Evolutionary conservation across 352 stramenopile species (phyloP).

Genomic region (Phytophthora megakarya): DNA sequence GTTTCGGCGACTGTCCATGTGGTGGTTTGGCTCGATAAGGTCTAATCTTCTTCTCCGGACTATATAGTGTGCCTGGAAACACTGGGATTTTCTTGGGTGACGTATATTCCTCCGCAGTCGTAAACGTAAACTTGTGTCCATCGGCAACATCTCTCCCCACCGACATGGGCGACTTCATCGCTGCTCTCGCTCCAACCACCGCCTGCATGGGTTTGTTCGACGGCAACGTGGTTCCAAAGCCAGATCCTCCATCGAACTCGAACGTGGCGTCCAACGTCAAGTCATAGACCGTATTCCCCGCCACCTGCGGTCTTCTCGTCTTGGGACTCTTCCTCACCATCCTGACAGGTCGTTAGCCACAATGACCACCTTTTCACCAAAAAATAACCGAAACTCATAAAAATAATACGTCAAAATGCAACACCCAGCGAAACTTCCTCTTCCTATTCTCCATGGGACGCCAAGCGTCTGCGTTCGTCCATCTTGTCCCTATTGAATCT

Average conservation of each 20-base stretch:
- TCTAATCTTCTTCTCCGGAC: slow-evolving; percentile 45
- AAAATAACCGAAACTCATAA: slow-evolving; percentile 18
- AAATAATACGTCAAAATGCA: background rate
- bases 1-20: slow-evolving; percentile 17
- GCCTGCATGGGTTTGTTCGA: slow-evolving; percentile 66
- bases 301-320: background rate
- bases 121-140: slow-evolving; percentile 75
- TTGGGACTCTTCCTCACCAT: slow-evolving; percentile 25
- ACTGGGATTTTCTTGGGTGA: slow-evolving; percentile 80
- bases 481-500: slow-evolving; percentile 81
- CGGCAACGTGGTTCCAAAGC: slow-evolving; percentile 58
- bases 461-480: slow-evolving; percentile 50
- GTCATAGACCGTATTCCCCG: slow-evolving; percentile 44
- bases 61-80: slow-evolving; percentile 66
- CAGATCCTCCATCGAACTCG: slow-evolving; percentile 72
- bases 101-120: slow-evolving; percentile 65
- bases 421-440: background rate
- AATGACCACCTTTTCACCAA: too few species aligned
- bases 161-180: slow-evolving; percentile 28
- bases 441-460: slow-evolving; percentile 28
- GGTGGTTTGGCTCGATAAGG: slow-evolving; percentile 20
- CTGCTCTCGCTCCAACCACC: slow-evolving; percentile 20
- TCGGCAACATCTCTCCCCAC: background rate
- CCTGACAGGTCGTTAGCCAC: slow-evolving; percentile 21
- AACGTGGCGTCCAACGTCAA: slow-evolving; percentile 66